Base-by-base conservation (phyloP, 768 basidiomycete genomes). In the Suillus variegatus region DNA sequence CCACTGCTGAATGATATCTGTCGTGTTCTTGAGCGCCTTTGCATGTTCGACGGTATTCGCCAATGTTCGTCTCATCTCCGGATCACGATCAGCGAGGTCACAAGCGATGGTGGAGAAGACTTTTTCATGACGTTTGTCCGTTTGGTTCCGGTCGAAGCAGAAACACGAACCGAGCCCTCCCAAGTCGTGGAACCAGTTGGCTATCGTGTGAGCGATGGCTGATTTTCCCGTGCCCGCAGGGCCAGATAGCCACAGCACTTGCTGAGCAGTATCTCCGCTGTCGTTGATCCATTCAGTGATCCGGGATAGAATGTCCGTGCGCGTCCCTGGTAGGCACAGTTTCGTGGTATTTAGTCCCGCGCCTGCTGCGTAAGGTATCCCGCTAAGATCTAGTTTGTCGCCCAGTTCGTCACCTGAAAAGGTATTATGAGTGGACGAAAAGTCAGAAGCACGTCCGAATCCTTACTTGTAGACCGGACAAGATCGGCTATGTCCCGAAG, bases 61-160 rank as follows among this genome's bases (percentile, higher is more conserved):
- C 13, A 66, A 25, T 7, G 41, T 6, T 6, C 16, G 55, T 43
- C 36, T 66, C 32, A 66, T 40, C 14, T 57, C 28, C 12, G 56
- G 10, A 40, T 72, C 66, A 55, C 69, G 65, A 3, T 63, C 66
- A 38, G 72, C 72, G 6, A 73, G 56, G n/a, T 71, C 67, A 18
- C 65, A 60, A 28, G 70, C 76, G 4, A 78, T 71, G 36, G 77
- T 79, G 28, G 70, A 72, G 68, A 78, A 76, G 41, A 78, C 28
- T 69, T 65, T 36, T 61, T 35, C 43, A 56, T 62, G 60, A 40
- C 63, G 64, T 18, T 51, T n/a, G 44, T 63, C 62, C 2, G 47
- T 25, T 44, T 61, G 36, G 25, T 18, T 44, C n/a, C 32, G 67
- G 51, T 65, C 60, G 41, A 73, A 68, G 52, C 71, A 73, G 43